These are phyloP conservation scores for Aspergillus persii DNA, from an alignment of 2,329 filamentous ascomycete genomes.

Conservation along the genomic window DNA sequence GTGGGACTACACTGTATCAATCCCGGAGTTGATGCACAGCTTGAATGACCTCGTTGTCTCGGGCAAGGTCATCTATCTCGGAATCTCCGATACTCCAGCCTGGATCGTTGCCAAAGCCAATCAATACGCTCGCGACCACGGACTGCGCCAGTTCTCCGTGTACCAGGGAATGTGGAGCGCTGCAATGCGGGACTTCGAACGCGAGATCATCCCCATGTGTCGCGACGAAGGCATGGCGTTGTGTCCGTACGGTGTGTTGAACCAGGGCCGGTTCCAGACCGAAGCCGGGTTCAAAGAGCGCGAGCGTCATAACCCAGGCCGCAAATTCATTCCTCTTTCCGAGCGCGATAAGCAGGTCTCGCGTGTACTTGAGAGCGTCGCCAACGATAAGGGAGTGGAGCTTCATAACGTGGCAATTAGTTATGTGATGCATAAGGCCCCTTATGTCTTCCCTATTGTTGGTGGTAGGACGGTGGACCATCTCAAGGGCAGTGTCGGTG, in stretches of 20 bases:
- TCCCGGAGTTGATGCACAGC: constrained; percentile 67
- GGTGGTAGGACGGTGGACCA: constrained; percentile 53
- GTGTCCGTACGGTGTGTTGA: constrained; percentile 51
- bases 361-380: constrained; percentile 9
- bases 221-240: constrained; percentile 62
- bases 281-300: not conserved
- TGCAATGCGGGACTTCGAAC: constrained; percentile 63
- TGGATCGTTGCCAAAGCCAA: constrained; percentile 57
- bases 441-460: constrained; percentile 54
- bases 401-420: constrained; percentile 43
- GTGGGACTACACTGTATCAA: constrained; percentile 66
- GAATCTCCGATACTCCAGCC: constrained; percentile 66
- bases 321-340: too few species aligned
- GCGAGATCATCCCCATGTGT: constrained; percentile 68
- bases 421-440: constrained; percentile 48
- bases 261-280: constrained; percentile 37
- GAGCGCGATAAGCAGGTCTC: constrained; percentile 7
- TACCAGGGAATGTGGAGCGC: constrained; percentile 67
- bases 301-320: not conserved
- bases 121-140: constrained; percentile 64
- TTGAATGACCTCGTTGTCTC: constrained; percentile 59
- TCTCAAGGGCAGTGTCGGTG: constrained; percentile 53
- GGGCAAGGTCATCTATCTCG: constrained; percentile 67
- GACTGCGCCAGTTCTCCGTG: constrained; percentile 66
- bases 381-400: not conserved